These are phyloP conservation scores for Blastobotrys muscicola DNA, from an alignment of 805 yeast species.

Conservation along the genomic window DNA sequence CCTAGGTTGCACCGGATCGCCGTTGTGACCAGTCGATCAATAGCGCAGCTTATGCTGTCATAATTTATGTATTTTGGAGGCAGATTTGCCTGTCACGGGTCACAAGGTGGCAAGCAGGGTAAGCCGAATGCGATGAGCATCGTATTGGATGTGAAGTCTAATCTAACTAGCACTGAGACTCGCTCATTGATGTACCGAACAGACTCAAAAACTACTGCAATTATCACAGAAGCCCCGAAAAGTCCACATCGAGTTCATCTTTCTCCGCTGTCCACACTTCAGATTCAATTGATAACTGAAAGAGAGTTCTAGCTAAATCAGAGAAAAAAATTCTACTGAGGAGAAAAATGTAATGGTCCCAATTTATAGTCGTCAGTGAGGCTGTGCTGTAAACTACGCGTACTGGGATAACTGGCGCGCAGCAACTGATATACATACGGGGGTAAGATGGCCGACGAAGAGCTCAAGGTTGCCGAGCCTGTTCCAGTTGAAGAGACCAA, in stretches of 20 bases:
- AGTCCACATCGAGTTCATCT: conserved; percentile 21
- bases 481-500: conserved; percentile 4
- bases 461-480: conserved; percentile 6
- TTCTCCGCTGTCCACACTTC: conserved; percentile 47
- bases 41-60: no score
- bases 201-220: no score
- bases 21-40: no score
- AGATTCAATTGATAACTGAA: conserved; percentile 23
- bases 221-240: no score
- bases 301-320: conserved; percentile 36
- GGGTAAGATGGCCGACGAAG: conserved; percentile 5
- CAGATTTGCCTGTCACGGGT: no score
- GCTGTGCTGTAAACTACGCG: conserved; percentile 1
- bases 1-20: conserved; percentile 21
- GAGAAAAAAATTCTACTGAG: conserved; percentile 26
- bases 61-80: no score
- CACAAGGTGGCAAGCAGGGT: no score
- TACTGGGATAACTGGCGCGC: background rate
- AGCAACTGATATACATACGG: background rate
- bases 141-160: no score
- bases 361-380: background rate
- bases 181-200: no score
- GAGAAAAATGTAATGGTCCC: background rate
- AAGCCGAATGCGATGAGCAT: no score
- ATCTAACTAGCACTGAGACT: no score